These are phyloP conservation scores for Reutealis trisperma DNA, from an alignment of 345 rosid species.

Conservation along the genomic window DNA sequence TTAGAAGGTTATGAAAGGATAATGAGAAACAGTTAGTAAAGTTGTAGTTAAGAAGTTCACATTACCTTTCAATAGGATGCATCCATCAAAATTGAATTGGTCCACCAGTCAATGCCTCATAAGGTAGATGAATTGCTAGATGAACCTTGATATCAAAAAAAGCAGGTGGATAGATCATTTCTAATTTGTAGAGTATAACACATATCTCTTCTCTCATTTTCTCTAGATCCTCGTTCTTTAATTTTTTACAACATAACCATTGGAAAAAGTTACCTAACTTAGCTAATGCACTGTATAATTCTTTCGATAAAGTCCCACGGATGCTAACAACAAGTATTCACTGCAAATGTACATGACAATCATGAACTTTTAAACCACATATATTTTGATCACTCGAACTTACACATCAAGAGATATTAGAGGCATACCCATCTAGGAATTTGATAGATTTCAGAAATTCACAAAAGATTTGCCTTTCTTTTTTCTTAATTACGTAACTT, in stretches of 20 bases:
- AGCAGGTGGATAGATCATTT: not conserved
- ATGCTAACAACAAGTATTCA: not conserved
- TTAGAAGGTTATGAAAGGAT: no score
- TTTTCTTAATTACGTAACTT: no score
- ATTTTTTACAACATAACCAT: not conserved
- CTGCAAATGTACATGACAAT: not conserved
- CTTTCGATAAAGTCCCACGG: not conserved
- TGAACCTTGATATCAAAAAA: not conserved
- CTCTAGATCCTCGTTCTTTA: not conserved
- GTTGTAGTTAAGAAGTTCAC: no score
- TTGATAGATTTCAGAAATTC: no score
- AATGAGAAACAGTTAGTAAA: no score
- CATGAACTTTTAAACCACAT: no score
- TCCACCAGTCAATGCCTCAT: not conserved
- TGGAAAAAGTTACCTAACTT: not conserved
- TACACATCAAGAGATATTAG: no score
- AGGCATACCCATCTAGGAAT: no score
- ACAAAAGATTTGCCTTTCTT: no score
- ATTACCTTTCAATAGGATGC: not conserved
- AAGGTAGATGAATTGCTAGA: not conserved
- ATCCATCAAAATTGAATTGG: not conserved
- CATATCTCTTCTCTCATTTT: not conserved
- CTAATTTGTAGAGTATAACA: not conserved
- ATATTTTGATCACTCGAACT: no score
- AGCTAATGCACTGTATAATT: not conserved